These are phyloP conservation scores for Boletus huronensis DNA, from an alignment of 768 basidiomycete species.

Conservation along the genomic window DNA sequence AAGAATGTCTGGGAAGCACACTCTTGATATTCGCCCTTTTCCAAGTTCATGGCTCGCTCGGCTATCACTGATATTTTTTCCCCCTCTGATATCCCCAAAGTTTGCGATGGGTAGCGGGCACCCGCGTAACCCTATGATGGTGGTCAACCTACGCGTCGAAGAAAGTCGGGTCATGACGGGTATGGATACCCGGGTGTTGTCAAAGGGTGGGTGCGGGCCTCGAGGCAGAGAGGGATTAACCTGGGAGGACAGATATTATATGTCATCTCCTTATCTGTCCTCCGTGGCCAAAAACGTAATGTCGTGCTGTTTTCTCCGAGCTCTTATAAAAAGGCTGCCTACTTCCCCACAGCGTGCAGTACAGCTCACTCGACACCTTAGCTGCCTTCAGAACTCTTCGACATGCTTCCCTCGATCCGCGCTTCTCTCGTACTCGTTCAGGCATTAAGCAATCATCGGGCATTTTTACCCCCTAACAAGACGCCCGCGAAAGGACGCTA, in stretches of 20 bases:
- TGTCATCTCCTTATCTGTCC: neutral
- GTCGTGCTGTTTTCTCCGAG: neutral
- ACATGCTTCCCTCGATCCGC: slow-evolving; percentile 46
- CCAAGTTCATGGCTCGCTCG: neutral
- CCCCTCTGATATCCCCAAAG: neutral
- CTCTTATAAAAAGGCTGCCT: slow-evolving; percentile 18
- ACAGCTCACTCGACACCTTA: neutral
- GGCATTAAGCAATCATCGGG: slow-evolving; percentile 48
- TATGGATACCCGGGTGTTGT: neutral
- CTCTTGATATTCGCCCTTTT: neutral
- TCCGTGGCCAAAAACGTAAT: slow-evolving; percentile 3
- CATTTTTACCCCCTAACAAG: slow-evolving; percentile 56
- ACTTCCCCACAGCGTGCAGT: neutral
- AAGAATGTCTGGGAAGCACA: neutral
- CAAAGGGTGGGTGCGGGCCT: slow-evolving; percentile 2
- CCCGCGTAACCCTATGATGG: neutral
- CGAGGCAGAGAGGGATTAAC: neutral
- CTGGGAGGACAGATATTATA: neutral
- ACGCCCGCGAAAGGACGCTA: slow-evolving; percentile 49
- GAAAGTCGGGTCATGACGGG: slow-evolving; percentile 8
- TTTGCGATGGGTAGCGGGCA: neutral
- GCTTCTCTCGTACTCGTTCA: slow-evolving; percentile 47
- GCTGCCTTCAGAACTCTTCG: neutral
- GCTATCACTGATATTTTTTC: neutral
- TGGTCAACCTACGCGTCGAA: neutral